Evolutionary conservation across 192 early-diverging fungal species (phyloP).

Genomic region (Coemansia sp.): DNA sequence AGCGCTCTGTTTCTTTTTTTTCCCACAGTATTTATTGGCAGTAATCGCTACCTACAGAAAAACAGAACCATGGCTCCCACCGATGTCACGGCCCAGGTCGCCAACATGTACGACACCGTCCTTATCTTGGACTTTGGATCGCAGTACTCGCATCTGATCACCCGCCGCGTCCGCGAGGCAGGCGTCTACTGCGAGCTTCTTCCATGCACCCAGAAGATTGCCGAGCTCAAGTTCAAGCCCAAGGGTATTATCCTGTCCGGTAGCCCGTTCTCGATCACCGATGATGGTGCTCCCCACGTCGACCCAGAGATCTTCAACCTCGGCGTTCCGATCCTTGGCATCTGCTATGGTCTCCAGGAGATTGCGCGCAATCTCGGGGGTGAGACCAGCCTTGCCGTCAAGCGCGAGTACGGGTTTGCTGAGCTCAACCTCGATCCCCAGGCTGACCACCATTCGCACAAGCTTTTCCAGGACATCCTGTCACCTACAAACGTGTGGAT

Average conservation of each 20-base stretch:
- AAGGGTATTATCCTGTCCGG: slow-evolving; percentile 97
- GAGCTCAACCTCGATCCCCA: slow-evolving; percentile 67
- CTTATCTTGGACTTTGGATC: slow-evolving; percentile 99
- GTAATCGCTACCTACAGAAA: background rate
- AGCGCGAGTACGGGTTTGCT: slow-evolving; percentile 96
- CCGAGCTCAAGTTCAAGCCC: slow-evolving; percentile 92
- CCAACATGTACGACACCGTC: slow-evolving; percentile 90
- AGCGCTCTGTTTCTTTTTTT: background rate
- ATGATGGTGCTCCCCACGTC: slow-evolving; percentile 89
- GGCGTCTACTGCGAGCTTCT: slow-evolving; percentile 99
- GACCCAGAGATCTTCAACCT: slow-evolving; percentile 88
- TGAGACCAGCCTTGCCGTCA: slow-evolving; percentile 67
- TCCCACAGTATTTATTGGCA: background rate
- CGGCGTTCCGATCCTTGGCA: slow-evolving; percentile 91
- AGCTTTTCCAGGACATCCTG: slow-evolving; percentile 72
- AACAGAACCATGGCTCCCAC: slow-evolving; percentile 31
- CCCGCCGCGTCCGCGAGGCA: slow-evolving; percentile 90
- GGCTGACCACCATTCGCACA: slow-evolving; percentile 60
- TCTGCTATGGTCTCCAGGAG: slow-evolving; percentile 99
- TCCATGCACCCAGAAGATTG: slow-evolving; percentile 94
- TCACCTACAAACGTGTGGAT: slow-evolving; percentile 84
- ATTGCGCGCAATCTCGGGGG: slow-evolving; percentile 88
- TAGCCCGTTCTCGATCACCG: slow-evolving; percentile 96
- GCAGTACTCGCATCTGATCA: slow-evolving; percentile 98
- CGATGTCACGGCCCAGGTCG: slow-evolving; percentile 59